phyloP scores from a whole-genome alignment of 2,329 filamentous ascomycete species.

The Septoria petroselini region DNA sequence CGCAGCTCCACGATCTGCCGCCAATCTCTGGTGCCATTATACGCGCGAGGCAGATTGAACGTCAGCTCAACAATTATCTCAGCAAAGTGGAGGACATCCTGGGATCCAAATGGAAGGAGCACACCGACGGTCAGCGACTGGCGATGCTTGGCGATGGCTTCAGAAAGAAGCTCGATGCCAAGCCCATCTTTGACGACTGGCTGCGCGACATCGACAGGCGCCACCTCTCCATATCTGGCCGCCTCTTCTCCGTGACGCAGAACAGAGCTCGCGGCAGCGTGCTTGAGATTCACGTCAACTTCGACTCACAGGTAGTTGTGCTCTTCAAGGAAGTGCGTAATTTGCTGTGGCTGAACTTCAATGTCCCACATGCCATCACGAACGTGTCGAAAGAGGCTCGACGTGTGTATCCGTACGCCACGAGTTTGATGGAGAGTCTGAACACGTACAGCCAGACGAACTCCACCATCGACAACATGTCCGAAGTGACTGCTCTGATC shows the following conservation, averaged over 20 bases:
- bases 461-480: slow-evolving; percentile 78
- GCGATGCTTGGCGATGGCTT: slow-evolving; percentile 90
- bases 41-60: slow-evolving; percentile 95
- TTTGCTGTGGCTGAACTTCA: slow-evolving; percentile 89
- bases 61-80: slow-evolving; percentile 95
- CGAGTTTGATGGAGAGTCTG: slow-evolving; percentile 98
- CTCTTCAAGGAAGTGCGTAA: slow-evolving; percentile 99
- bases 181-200: slow-evolving; percentile 94
- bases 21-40: slow-evolving; percentile 97
- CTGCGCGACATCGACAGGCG: slow-evolving; percentile 82
- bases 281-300: slow-evolving; percentile 88
- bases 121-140: slow-evolving; percentile 91
- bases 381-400: slow-evolving; percentile 99
- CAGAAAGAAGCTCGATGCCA: slow-evolving; percentile 91
- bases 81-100: slow-evolving; percentile 98
- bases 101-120: slow-evolving; percentile 88
- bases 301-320: slow-evolving; percentile 94
- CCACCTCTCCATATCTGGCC: slow-evolving; percentile 86
- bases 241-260: slow-evolving; percentile 83
- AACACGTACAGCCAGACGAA: slow-evolving; percentile 86
- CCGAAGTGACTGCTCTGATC: slow-evolving; percentile 79
- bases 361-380: slow-evolving; percentile 88
- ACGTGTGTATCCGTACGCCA: slow-evolving; percentile 93
- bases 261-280: slow-evolving; percentile 88
- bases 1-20: slow-evolving; percentile 89